Base-by-base conservation (phyloP, 495 filamentous ascomycete genomes). In the Xylaria nigripes region DNA sequence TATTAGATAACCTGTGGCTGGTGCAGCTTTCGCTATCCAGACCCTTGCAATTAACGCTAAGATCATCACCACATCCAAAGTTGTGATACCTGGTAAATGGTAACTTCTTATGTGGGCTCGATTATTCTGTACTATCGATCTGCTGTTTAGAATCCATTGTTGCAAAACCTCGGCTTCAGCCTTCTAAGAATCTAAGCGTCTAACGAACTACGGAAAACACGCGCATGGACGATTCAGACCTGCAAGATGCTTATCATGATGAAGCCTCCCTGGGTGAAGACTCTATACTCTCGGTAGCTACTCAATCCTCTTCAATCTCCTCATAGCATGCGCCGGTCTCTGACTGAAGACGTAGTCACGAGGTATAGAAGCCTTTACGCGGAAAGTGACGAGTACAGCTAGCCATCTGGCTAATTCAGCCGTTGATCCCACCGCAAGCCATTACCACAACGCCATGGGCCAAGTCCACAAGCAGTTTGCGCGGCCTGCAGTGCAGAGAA, bases 311-410 rank as follows among this genome's bases (percentile, higher is more conserved):
- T 24, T 18, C n/a, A 3, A 16, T 3, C 5, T 40, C 15, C 38
- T 49, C 40, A 24, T 30, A 30, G 54, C 16, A 45, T 56, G 58
- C 40, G 19, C 22, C 49, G 2, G 21, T 56, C 55, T 45, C 60
- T 49, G 54, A 57, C 48, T 55, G 7, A 44, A 24, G 41, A 24
- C 58, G 59, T 66, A 97, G 92, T 81, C 89, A 42, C 84, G 89
- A 63, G 87, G 91, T 58, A 72, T 99, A 57, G 90, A 96, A 71
- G 89, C 90, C 34, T 96, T 99, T 71, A 82, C 89, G 48, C 82
- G 90, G 61, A 99, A 95, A 72, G 90, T 99, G 52, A 91, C 91
- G 23, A 89, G 88, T 21, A 97, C 93, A 16, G 94, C 93, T 38
- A 86, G 83, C 65, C 90, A 94, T 65, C 76, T 99, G 57, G 90